Base-by-base conservation (phyloP, 306 rosid genomes). In the Macrotyloma uniflorum region DNA sequence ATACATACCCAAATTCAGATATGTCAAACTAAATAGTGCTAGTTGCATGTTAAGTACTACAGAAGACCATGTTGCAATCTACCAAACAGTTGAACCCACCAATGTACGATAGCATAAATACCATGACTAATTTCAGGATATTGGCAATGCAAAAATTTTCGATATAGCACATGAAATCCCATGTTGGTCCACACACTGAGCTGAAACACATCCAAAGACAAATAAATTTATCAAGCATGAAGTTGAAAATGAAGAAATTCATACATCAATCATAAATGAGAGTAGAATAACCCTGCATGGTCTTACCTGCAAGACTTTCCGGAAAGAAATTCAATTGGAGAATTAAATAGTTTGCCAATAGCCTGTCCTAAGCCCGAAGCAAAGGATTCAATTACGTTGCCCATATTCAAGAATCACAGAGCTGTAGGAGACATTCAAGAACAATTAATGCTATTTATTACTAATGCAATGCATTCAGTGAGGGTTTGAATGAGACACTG, bases 291-390 rank as follows among this genome's bases (percentile, higher is more conserved):
- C 18, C 43, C 14, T 53, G 65, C 51, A 33, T 54, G 62, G 5
- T 51, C 42, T 74, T 79, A 91, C 97, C 91, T 87, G 83, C 96
- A 89, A 67, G 93, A 89, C 30, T 89, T 91, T 67, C 93, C 97
- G 0, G 92, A 81, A 18, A 91, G 83, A 67, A 88, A 91, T 54
- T 86, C 92, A 59, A 88, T 15, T 6, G 97, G 90, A 64, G 88
- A 83, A 79, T 62, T 83, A 18, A 91, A 85, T 14, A 82, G 33
- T 11, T 88, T 81, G 51, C 91, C 88, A 62, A 91, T 2, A 50
- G 33, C 82, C 1, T 87, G 26, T 67, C 82, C 92, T 0, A 89
- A 33, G 6, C 91, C 90, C 0, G 91, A 87, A 69, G 83, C 86
- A 75, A 89, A 67, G 0, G 91, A 89, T 30, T 86, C 84, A 55